Conservation (phyloP, 2,329 filamentous ascomycete species). For the Dothistroma septosporum region DNA sequence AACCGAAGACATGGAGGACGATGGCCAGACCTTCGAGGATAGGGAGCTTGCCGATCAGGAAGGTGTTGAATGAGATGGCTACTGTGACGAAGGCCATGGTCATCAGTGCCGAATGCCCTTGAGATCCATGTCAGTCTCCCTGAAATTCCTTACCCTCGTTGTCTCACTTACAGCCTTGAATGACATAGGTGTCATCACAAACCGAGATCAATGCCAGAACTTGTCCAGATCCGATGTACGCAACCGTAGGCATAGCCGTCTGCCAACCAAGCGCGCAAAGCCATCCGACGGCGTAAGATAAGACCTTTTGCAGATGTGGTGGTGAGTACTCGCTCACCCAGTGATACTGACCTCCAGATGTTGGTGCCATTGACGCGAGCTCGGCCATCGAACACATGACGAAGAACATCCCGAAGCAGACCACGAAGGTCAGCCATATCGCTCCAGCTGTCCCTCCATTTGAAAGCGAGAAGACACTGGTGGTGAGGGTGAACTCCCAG, state of each 20-base stretch:
- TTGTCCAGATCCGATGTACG: slow-evolving; percentile 43
- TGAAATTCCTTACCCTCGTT: background rate
- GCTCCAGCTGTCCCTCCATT: slow-evolving; percentile 30
- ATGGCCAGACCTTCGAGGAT: slow-evolving; percentile 29
- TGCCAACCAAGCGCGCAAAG: slow-evolving; percentile 41
- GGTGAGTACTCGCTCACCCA: slow-evolving; percentile 42
- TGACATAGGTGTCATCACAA: slow-evolving; percentile 41
- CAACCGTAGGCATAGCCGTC: slow-evolving; percentile 38
- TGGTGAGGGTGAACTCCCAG: slow-evolving; percentile 17
- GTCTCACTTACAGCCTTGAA: slow-evolving; percentile 35
- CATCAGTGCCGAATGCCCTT: slow-evolving; percentile 46
- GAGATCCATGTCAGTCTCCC: background rate
- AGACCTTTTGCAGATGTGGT: slow-evolving; percentile 37
- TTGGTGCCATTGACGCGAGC: slow-evolving; percentile 31
- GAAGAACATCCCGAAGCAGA: slow-evolving; percentile 22
- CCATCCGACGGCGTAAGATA: slow-evolving; percentile 44
- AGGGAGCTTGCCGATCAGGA: slow-evolving; percentile 26
- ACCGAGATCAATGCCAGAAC: slow-evolving; percentile 45
- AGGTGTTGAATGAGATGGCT: slow-evolving; percentile 29
- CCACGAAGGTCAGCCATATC: slow-evolving; percentile 24
- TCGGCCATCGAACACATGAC: slow-evolving; percentile 26
- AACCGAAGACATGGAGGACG: slow-evolving; percentile 30
- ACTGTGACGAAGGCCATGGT: slow-evolving; percentile 26
- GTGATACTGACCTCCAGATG: slow-evolving; percentile 34
- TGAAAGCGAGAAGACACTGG: slow-evolving; percentile 10